phyloP scores from a whole-genome alignment of 495 filamentous ascomycete genomes.

The Neurospora sp. region DNA sequence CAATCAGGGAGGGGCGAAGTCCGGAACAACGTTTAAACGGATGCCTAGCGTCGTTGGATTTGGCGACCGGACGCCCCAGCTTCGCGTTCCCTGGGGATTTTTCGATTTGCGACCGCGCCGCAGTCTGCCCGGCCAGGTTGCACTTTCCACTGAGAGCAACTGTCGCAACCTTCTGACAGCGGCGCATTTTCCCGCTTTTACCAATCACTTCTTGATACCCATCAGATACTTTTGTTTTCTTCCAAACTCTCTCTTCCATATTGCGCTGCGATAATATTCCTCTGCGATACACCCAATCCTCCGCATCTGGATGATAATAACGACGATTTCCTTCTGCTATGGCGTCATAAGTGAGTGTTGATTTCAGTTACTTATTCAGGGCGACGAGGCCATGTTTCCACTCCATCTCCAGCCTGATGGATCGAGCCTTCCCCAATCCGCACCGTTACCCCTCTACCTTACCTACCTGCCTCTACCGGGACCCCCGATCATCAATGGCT shows the following conservation, averaged over 20 bases:
- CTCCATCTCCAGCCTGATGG: background rate
- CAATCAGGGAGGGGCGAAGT: background rate
- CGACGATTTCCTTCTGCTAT: background rate
- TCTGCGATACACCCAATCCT: background rate
- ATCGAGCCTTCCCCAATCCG: background rate
- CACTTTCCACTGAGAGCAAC: constrained; percentile 1
- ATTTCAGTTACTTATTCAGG: background rate
- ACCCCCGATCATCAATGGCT: background rate
- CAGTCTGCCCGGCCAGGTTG: background rate
- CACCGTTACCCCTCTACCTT: background rate
- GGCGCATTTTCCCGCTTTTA: background rate
- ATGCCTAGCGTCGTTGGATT: constrained; percentile 22
- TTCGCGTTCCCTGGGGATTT: constrained; percentile 18
- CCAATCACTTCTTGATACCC: background rate
- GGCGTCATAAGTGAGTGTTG: background rate
- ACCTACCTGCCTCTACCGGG: background rate
- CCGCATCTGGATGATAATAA: background rate
- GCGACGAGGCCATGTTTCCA: background rate
- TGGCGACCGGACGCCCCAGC: constrained; percentile 20
- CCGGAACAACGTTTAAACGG: constrained; percentile 14
- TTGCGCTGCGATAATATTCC: background rate
- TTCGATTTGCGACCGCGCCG: constrained; percentile 11
- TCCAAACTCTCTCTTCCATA: background rate
- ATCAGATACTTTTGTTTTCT: background rate
- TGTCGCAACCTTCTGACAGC: background rate